These are phyloP conservation scores for Diaporthe caulivora DNA, from an alignment of 2,329 filamentous ascomycete genomes.

Conservation along the genomic window DNA sequence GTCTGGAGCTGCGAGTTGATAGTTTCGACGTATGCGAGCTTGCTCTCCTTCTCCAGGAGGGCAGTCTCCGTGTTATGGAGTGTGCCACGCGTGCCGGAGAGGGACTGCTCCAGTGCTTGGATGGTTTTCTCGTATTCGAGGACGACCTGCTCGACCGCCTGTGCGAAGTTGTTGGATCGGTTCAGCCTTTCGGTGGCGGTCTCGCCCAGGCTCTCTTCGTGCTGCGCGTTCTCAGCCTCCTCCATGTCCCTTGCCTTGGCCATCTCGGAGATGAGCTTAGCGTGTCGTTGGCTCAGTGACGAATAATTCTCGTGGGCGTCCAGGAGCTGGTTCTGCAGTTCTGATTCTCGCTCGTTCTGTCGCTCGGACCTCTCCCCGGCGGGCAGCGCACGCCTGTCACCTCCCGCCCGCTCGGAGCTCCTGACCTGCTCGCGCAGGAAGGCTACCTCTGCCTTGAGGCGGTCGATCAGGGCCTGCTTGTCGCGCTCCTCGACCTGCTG, in stretches of 20 bases:
- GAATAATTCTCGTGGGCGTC: constrained; percentile 96
- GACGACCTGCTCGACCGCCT: constrained; percentile 95
- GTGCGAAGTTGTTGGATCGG: constrained; percentile 94
- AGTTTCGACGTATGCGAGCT: constrained; percentile 92
- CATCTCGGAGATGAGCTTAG: constrained; percentile 94
- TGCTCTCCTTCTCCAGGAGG: constrained; percentile 92
- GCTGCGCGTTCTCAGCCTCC: constrained; percentile 66
- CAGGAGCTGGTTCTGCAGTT: constrained; percentile 92
- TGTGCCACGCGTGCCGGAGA: constrained; percentile 87
- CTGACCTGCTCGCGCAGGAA: constrained; percentile 95
- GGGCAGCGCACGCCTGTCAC: constrained; percentile 64
- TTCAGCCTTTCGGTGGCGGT: constrained; percentile 89
- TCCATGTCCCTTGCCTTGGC: constrained; percentile 84
- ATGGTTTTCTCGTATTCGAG: constrained; percentile 99
- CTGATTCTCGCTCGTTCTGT: constrained; percentile 85
- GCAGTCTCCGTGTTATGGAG: constrained; percentile 87
- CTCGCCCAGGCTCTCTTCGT: constrained; percentile 77
- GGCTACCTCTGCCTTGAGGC: constrained; percentile 91
- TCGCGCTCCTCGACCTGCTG: constrained; percentile 94
- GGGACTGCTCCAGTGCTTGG: constrained; percentile 88
- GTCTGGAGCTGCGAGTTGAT: constrained; percentile 90
- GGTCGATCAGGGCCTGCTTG: constrained; percentile 93
- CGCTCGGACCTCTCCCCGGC: constrained; percentile 82
- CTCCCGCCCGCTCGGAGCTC: constrained; percentile 77
- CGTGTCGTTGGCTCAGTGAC: constrained; percentile 90